These are phyloP conservation scores for Acacia pycnantha DNA, from an alignment of 331 rosid species.

Conservation along the genomic window DNA sequence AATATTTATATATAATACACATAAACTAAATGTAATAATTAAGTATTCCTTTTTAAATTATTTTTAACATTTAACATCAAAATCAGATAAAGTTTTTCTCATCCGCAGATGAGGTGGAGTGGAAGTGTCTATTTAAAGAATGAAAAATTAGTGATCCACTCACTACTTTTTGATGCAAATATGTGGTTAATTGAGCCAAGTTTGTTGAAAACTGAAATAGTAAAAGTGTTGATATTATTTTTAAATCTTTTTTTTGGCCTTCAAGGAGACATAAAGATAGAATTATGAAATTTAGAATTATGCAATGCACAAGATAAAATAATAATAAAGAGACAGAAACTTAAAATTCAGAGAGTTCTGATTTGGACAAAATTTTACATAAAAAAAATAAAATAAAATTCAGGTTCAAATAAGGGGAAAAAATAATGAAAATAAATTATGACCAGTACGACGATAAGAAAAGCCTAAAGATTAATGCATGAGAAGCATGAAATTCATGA, in stretches of 20 bases:
- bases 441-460: not conserved
- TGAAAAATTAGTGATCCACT: not conserved
- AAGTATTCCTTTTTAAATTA: not conserved
- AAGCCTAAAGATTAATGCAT: no score
- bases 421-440: not conserved
- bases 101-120: not conserved
- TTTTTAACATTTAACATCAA: conserved; percentile 11
- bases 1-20: not conserved
- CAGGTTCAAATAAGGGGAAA: no score
- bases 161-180: not conserved
- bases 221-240: not conserved
- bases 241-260: not conserved
- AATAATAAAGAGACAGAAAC: not conserved
- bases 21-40: not conserved
- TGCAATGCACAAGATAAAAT: not conserved
- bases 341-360: not conserved
- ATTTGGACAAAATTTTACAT: no score
- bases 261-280: not conserved
- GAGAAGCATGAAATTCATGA: not conserved
- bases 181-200: not conserved
- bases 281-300: not conserved
- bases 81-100: not conserved
- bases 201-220: not conserved
- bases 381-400: no score
- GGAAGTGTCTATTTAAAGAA: not conserved